Conservation (phyloP, 2,329 filamentous ascomycete genomes). For the Falciphora oryzae region DNA sequence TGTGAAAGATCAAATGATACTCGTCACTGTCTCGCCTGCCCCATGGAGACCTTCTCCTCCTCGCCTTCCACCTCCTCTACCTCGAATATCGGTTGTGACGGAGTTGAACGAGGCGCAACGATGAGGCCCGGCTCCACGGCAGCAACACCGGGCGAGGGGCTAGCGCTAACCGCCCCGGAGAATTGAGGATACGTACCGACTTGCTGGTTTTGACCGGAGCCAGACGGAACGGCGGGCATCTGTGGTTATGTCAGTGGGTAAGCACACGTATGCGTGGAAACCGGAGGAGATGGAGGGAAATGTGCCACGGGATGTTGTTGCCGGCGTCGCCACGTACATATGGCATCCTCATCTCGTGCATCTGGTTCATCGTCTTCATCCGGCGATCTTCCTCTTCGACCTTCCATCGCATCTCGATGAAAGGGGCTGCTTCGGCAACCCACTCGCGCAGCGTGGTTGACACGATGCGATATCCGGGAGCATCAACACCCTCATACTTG, state of each 20-base stretch:
- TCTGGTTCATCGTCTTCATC: slow-evolving; percentile 36
- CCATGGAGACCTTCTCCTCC: neutral
- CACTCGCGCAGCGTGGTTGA: slow-evolving; percentile 45
- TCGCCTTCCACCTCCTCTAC: slow-evolving; percentile 5
- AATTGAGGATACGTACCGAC: neutral
- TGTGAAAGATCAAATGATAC: neutral
- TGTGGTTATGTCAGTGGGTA: neutral
- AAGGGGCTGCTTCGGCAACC: slow-evolving; percentile 46
- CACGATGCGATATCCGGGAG: slow-evolving; percentile 58
- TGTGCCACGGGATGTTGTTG: too few species aligned
- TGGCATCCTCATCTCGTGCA: slow-evolving; percentile 38
- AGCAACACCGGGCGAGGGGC: too few species aligned
- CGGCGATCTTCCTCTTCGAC: slow-evolving; percentile 51
- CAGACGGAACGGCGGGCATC: neutral
- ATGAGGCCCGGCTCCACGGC: neutral
- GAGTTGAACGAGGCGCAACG: neutral
- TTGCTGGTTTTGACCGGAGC: neutral
- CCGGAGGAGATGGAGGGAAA: neutral
- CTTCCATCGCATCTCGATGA: slow-evolving; percentile 53
- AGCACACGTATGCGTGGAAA: neutral
- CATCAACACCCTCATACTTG: slow-evolving; percentile 59
- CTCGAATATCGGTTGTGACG: slow-evolving; percentile 3
- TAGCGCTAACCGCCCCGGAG: neutral
- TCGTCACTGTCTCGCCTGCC: neutral
- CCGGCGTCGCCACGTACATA: slow-evolving; percentile 26